Evolutionary conservation across 2,329 filamentous ascomycete genomes (phyloP).

Genomic region (Aspergillus sp.): DNA sequence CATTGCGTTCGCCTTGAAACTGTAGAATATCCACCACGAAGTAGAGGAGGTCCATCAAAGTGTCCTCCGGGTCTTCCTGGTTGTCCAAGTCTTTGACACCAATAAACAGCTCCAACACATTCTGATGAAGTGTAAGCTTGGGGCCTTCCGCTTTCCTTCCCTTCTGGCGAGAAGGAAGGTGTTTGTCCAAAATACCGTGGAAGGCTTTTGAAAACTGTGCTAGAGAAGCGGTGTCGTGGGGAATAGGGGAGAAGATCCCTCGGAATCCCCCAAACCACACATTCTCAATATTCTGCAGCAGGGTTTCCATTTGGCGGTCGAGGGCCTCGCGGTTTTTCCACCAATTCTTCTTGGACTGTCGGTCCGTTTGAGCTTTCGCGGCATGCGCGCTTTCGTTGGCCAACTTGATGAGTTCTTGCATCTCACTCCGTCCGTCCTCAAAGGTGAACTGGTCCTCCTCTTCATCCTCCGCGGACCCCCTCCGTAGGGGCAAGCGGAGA

Average conservation of each 20-base stretch:
- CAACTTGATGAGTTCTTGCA: constrained; percentile 75
- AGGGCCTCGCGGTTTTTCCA: constrained; percentile 82
- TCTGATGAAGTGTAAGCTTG: constrained; percentile 56
- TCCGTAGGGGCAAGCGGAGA: constrained; percentile 77
- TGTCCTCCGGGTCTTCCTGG: constrained; percentile 78
- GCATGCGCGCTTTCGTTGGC: constrained; percentile 83
- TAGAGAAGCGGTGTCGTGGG: constrained; percentile 61
- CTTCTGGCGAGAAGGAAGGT: constrained; percentile 75
- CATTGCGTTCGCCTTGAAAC: constrained; percentile 93
- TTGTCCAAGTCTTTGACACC: constrained; percentile 72
- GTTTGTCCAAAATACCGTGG: constrained; percentile 73
- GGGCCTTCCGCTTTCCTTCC: constrained; percentile 54
- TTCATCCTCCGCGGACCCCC: constrained; percentile 79
- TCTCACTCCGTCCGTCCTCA: constrained; percentile 71
- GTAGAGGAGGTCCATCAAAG: constrained; percentile 87
- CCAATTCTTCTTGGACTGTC: constrained; percentile 78
- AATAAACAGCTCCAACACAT: constrained; percentile 83
- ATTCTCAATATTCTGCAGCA: constrained; percentile 82
- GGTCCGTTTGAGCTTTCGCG: constrained; percentile 66
- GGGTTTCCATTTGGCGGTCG: constrained; percentile 70
- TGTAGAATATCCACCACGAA: constrained; percentile 96
- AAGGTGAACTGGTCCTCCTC: constrained; percentile 76
- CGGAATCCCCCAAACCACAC: constrained; percentile 95
- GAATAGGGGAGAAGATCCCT: constrained; percentile 81
- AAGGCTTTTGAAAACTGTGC: constrained; percentile 75